Conservation (phyloP, 1,139 yeast genomes). For the Protomyces arabidopsidicola region DNA sequence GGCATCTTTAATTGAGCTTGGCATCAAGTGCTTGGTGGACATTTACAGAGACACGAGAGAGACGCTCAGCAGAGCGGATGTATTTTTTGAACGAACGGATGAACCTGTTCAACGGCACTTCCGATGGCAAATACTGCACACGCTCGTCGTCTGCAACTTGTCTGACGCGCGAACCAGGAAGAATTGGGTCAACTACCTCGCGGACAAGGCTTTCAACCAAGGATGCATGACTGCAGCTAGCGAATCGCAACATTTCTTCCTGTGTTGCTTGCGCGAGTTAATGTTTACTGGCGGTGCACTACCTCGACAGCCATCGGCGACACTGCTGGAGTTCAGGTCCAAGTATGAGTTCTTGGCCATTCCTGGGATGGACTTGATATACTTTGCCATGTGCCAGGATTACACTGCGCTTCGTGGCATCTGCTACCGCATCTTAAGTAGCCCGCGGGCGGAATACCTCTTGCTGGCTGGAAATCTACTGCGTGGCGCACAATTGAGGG, state of each 20-base stretch:
- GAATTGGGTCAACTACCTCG: conserved; percentile 4
- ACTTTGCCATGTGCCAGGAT: conserved; percentile 14
- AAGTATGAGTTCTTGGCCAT: conserved; percentile 4
- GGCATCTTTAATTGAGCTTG: conserved; percentile 5
- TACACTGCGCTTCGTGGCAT: conserved; percentile 5
- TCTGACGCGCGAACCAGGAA: conserved; percentile 6
- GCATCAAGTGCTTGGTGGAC: conserved; percentile 10
- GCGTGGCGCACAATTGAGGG: conserved; percentile 8
- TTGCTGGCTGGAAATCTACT: background rate
- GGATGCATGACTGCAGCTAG: background rate
- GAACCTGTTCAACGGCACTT: conserved; percentile 1
- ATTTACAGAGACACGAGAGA: conserved; percentile 1
- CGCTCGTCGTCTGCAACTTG: background rate
- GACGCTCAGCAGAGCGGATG: conserved; percentile 1
- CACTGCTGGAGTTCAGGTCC: conserved; percentile 1
- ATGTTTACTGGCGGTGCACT: background rate
- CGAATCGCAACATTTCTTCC: conserved; percentile 13
- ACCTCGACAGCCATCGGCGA: background rate
- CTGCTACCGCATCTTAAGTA: conserved; percentile 4
- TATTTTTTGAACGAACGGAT: background rate
- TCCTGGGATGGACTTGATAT: conserved; percentile 12
- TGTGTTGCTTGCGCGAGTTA: conserved; percentile 3
- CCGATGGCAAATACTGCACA: conserved; percentile 17
- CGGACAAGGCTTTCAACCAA: background rate
- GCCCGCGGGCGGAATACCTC: conserved; percentile 6